A percentile compares a stretch with the other conserved stretches of the same genome.
These are phyloP conservation scores for Camellia oleifera DNA, from an alignment of 179 eudicot genomes.

Conservation along the genomic window DNA sequence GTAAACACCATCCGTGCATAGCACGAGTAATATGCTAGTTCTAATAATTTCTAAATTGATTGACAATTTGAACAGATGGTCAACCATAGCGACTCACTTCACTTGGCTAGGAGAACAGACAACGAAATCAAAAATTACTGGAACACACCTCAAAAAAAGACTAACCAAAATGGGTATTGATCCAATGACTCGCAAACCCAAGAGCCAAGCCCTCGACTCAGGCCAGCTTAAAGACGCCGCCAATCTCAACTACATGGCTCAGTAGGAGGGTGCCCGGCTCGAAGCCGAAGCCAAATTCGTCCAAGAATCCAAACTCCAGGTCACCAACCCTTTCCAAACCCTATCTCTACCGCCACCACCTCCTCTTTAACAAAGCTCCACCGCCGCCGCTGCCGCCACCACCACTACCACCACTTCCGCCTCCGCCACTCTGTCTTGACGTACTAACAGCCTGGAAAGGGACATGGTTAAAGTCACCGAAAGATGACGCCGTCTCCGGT, in stretches of 20 bases:
- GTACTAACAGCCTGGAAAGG: slow-evolving; percentile 38
- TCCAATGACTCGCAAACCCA: slow-evolving; percentile 77
- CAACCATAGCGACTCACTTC: slow-evolving; percentile 62
- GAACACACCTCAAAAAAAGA: slow-evolving; percentile 77
- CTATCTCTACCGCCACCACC: not conserved
- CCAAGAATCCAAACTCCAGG: slow-evolving; percentile 36
- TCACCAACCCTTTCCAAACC: slow-evolving; percentile 7
- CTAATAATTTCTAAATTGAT: too few species aligned
- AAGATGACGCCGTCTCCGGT: not conserved
- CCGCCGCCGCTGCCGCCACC: not conserved
- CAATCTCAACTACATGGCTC: slow-evolving; percentile 71
- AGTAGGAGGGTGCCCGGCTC: slow-evolving; percentile 75
- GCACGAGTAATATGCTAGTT: too few species aligned
- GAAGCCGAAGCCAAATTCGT: slow-evolving; percentile 77
- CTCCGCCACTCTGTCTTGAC: slow-evolving; percentile 36
- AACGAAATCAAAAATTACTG: slow-evolving; percentile 82
- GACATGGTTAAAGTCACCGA: slow-evolving; percentile 11
- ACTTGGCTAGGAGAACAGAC: slow-evolving; percentile 68
- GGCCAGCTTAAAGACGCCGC: slow-evolving; percentile 44
- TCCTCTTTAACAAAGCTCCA: not conserved
- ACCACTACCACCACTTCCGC: not conserved
- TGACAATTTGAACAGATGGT: slow-evolving; percentile 45
- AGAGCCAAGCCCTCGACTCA: slow-evolving; percentile 39
- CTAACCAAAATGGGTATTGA: slow-evolving; percentile 75
- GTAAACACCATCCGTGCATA: too few species aligned